Conservation (phyloP, 2,329 filamentous ascomycete species). For the Alternaria angustiovoidea region DNA sequence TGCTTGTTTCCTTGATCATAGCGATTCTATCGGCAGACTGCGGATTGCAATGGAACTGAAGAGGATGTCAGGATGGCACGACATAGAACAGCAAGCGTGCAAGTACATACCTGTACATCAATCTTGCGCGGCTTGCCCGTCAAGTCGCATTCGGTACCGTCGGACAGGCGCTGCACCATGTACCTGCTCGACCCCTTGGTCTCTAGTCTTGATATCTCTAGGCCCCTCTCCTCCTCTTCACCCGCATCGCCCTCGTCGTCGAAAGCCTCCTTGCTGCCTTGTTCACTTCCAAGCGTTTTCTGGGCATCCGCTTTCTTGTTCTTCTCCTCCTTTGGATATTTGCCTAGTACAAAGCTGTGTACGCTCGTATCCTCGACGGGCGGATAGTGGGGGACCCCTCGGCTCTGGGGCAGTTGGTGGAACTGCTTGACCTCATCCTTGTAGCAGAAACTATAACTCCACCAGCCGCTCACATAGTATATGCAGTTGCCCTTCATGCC, state of each 20-base stretch:
- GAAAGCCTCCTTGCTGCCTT: constrained; percentile 38
- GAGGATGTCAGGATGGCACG: constrained; percentile 10
- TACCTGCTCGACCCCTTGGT: constrained; percentile 85
- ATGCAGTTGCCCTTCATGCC: constrained; percentile 82
- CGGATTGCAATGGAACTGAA: constrained; percentile 77
- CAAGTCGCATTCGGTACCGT: constrained; percentile 84
- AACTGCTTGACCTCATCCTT: constrained; percentile 88
- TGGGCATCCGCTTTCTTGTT: constrained; percentile 33
- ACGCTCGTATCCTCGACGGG: constrained; percentile 80
- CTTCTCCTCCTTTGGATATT: constrained; percentile 53
- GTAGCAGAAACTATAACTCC: constrained; percentile 96
- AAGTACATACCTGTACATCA: constrained; percentile 71
- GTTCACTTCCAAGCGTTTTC: constrained; percentile 42
- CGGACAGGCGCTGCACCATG: constrained; percentile 80
- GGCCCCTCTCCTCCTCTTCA: constrained; percentile 34
- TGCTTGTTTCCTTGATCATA: constrained; percentile 92
- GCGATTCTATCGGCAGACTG: constrained; percentile 79
- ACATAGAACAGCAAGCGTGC: constrained; percentile 10
- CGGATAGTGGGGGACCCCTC: constrained; percentile 71
- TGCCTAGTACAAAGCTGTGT: constrained; percentile 79
- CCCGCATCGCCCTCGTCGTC: constrained; percentile 40
- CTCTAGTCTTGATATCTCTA: constrained; percentile 70
- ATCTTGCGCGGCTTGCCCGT: constrained; percentile 83
- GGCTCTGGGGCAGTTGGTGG: constrained; percentile 77
- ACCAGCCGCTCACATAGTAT: constrained; percentile 88